Percentiles rank a stretch among this genome's conserved stretches.
Evolutionary conservation across 2,329 filamentous ascomycete genomes (phyloP).

Genomic region (Helotiales sp.): DNA sequence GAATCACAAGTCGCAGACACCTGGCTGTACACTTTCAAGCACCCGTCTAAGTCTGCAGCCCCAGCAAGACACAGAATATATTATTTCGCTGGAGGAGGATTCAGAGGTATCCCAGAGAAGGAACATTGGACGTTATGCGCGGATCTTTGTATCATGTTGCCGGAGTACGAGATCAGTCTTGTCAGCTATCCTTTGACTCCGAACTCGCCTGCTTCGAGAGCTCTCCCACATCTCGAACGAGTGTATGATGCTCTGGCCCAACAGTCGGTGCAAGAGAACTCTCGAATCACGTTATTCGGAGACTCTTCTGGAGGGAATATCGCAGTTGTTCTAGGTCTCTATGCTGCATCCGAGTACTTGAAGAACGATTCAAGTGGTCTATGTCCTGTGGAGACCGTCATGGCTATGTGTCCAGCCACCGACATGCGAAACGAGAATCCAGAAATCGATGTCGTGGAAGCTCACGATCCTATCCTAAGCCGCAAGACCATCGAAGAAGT

Average conservation of each 20-base stretch:
- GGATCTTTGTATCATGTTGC: slow-evolving; percentile 23
- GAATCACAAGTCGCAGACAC: slow-evolving; percentile 21
- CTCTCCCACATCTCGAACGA: slow-evolving; percentile 23
- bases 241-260: slow-evolving; percentile 14
- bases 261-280: slow-evolving; percentile 8
- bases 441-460: slow-evolving; percentile 26
- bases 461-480: slow-evolving; percentile 28
- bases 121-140: slow-evolving; percentile 31
- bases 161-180: slow-evolving; percentile 28
- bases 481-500: slow-evolving; percentile 26
- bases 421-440: slow-evolving; percentile 32
- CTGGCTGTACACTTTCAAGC: slow-evolving; percentile 25
- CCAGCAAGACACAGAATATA: slow-evolving; percentile 19
- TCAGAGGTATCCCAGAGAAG: slow-evolving; percentile 20
- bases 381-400: slow-evolving; percentile 24
- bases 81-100: slow-evolving; percentile 44
- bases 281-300: slow-evolving; percentile 27
- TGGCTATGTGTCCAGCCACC: slow-evolving; percentile 31
- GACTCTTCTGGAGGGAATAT: slow-evolving; percentile 32
- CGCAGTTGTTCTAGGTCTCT: slow-evolving; percentile 25
- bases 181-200: slow-evolving; percentile 29
- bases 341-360: slow-evolving; percentile 19
- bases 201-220: slow-evolving; percentile 18
- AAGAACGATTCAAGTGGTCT: not conserved
- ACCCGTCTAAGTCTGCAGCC: not conserved